These are phyloP conservation scores for Avicennia marina DNA, from an alignment of 257 asterid genomes.

Conservation along the genomic window DNA sequence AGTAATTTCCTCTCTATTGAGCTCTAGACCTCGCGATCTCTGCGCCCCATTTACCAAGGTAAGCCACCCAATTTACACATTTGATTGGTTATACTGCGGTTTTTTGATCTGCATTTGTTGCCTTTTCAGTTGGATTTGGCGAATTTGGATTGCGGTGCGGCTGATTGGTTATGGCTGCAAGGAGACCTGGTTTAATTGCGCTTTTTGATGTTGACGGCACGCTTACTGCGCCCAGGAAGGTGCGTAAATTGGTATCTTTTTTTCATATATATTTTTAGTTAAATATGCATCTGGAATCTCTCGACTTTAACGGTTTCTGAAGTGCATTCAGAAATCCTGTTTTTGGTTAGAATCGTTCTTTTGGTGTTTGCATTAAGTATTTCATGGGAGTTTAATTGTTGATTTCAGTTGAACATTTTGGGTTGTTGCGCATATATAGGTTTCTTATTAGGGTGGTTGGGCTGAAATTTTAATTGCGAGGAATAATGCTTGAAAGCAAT, in stretches of 20 bases:
- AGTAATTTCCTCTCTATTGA: too few species aligned
- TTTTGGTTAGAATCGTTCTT: too few species aligned
- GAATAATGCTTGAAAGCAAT: too few species aligned
- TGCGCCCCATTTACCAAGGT: too few species aligned
- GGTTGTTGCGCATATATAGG: neutral
- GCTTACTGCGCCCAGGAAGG: conserved; percentile 93
- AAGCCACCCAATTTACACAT: neutral
- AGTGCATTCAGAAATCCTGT: neutral
- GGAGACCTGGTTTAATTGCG: conserved; percentile 70
- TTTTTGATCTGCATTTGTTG: too few species aligned
- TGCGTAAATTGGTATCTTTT: conserved; percentile 8
- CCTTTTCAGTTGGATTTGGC: conserved; percentile 1
- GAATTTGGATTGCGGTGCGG: conserved; percentile 21
- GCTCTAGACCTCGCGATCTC: too few species aligned
- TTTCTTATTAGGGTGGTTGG: neutral
- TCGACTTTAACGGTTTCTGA: neutral
- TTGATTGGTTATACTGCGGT: neutral
- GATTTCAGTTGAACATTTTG: too few species aligned
- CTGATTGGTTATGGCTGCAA: conserved; percentile 44
- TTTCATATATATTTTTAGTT: neutral
- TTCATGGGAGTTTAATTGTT: neutral
- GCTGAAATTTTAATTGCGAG: neutral
- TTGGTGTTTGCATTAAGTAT: too few species aligned
- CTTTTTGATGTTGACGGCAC: conserved; percentile 97
- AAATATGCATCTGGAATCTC: neutral